Base-by-base conservation (phyloP, 345 rosid species). In the Crucihimalaya himalaica region DNA sequence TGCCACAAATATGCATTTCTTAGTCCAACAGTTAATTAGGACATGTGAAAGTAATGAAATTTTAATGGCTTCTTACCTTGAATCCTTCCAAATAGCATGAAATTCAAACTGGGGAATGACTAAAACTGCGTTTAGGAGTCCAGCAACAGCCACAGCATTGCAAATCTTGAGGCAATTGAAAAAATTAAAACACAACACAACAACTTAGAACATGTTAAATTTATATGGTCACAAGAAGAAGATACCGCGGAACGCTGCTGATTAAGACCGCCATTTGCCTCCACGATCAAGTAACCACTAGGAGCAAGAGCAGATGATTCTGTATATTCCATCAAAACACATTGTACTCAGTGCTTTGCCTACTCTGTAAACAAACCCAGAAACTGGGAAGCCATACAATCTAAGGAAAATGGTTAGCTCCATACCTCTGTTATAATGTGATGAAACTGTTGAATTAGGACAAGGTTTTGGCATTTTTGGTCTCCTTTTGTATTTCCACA, bases 101-200 rank as follows among this genome's bases (percentile, higher is more conserved):
- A 88, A 87, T 59, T 87, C 97, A 56, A 94, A 89, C 48, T 47
- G 82, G 8, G 98, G 98, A 40, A 94, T 84, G 76, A 94, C 93
- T 48, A 94, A 75, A 8, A 84, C 55, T 50, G 98, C 96, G 74
- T 94, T 94, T 66, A 94, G 61, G 71, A 91, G 87, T 73, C 95
- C 96, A 10, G 98, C 98, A 4, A 94, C 87, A 76, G 98, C 98
- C 79, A 91, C 98, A 70, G 97, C 96, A 79, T 89, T 94, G 82
- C 97, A 94, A 68, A 94, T 89, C 98, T 94, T 94, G 71, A 66
- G 54, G 63, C 78, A 61, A 39, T 35, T 2, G 18, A 14, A 43
- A 54, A 55, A 12, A 6, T 2, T 11, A 9, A 9, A 43, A 62
- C n/a, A 8, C 42, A 83, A 40, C 27, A 47, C 11, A 32, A 53